Evolutionary conservation across 495 filamentous ascomycete species (phyloP).

Genomic region (Penicillium paradoxum): DNA sequence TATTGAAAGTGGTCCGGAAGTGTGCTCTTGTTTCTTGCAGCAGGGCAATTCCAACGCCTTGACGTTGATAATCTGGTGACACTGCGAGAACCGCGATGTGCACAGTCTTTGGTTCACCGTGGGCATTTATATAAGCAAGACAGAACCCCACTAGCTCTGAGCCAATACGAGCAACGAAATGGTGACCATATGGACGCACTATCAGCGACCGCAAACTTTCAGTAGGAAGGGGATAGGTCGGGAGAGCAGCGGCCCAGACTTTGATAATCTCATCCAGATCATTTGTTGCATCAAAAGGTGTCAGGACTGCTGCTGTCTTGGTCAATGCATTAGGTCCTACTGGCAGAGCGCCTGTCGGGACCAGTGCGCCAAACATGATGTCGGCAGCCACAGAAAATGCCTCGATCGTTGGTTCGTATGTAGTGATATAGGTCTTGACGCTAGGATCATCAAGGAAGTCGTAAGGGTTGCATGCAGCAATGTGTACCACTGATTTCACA

Average conservation of each 20-base stretch:
- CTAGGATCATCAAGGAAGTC: slow-evolving; percentile 41
- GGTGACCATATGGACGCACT: slow-evolving; percentile 20
- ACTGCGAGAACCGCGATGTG: slow-evolving; percentile 43
- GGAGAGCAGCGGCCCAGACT: slow-evolving; percentile 40
- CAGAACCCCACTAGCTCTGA: slow-evolving; percentile 40
- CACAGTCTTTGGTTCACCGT: slow-evolving; percentile 21
- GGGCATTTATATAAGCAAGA: slow-evolving; percentile 31
- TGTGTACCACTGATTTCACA: slow-evolving; percentile 27
- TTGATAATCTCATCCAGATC: slow-evolving; percentile 30
- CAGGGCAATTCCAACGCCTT: slow-evolving; percentile 42
- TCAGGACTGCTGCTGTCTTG: slow-evolving; percentile 15
- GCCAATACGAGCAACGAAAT: slow-evolving; percentile 33
- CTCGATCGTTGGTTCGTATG: slow-evolving; percentile 46
- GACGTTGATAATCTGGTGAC: slow-evolving; percentile 29
- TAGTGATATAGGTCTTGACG: slow-evolving; percentile 43
- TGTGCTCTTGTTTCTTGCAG: slow-evolving; percentile 31
- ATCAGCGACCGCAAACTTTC: slow-evolving; percentile 29
- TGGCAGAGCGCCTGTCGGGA: slow-evolving; percentile 34
- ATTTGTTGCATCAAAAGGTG: slow-evolving; percentile 14
- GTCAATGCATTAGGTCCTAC: slow-evolving; percentile 21
- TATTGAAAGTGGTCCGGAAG: slow-evolving; percentile 22
- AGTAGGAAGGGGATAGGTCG: slow-evolving; percentile 33
- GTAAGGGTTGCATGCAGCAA: slow-evolving; percentile 47
- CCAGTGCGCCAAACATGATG: slow-evolving; percentile 37
- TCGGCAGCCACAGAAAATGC: slow-evolving; percentile 39